Percentiles rank a stretch among this genome's conserved stretches.
phyloP scores from a whole-genome alignment of 768 basidiomycete genomes.

The Cystoderma amianthinum region DNA sequence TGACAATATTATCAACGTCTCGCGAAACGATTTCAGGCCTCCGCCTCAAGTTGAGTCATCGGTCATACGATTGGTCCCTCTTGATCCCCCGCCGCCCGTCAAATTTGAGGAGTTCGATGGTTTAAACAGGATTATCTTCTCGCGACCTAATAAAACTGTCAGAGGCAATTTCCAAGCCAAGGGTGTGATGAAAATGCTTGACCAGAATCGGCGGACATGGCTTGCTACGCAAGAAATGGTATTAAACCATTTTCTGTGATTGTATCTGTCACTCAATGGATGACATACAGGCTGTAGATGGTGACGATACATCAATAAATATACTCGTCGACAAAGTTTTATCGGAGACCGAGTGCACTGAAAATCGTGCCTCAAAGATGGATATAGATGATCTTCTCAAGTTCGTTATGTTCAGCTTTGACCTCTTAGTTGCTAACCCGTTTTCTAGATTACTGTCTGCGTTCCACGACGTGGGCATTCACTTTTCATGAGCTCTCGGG shows the following conservation, averaged over 20 bases:
- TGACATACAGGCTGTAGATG: slow-evolving; percentile 54
- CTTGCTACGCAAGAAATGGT: slow-evolving; percentile 73
- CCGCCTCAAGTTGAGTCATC: slow-evolving; percentile 92
- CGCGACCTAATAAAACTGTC: slow-evolving; percentile 83
- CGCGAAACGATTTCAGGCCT: slow-evolving; percentile 95
- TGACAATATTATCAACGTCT: slow-evolving; percentile 93
- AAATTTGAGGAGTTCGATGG: slow-evolving; percentile 98
- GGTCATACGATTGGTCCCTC: slow-evolving; percentile 86
- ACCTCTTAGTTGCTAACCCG: not conserved
- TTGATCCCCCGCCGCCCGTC: slow-evolving; percentile 93
- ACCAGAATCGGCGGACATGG: slow-evolving; percentile 92
- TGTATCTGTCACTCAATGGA: not conserved
- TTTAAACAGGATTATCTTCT: slow-evolving; percentile 84
- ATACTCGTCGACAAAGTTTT: slow-evolving; percentile 68
- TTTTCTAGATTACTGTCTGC: slow-evolving; percentile 52
- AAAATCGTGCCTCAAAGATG: slow-evolving; percentile 89
- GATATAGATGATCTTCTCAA: slow-evolving; percentile 85
- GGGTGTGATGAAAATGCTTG: slow-evolving; percentile 91
- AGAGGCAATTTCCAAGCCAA: slow-evolving; percentile 90
- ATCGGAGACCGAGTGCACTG: slow-evolving; percentile 60
- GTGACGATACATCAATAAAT: slow-evolving; percentile 60
- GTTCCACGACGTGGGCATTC: slow-evolving; percentile 70
- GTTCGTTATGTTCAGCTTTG: slow-evolving; percentile 32
- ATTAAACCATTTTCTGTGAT: not conserved
- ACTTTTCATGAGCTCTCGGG: slow-evolving; percentile 44